Base-by-base conservation (phyloP, 2,329 filamentous ascomycete genomes). In the Xylaria sp. region DNA sequence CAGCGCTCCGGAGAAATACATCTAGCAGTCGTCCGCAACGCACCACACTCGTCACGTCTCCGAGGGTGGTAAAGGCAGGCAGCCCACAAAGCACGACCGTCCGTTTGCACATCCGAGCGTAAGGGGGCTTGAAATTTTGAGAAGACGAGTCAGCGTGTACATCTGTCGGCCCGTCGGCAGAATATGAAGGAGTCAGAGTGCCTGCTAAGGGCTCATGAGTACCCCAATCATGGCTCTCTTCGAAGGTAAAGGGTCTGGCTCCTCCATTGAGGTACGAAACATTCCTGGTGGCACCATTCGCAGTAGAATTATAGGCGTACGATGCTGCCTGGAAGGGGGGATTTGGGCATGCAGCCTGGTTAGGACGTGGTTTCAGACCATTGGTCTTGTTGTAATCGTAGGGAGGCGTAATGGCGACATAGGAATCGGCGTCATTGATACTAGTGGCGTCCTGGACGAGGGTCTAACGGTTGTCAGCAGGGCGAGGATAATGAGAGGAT, bases 21-120 rank as follows among this genome's bases (percentile, higher is more conserved):
- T 94, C 91, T 12, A 94, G 79, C 12, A 97, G 74, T 71, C 87
- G 84, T 1, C 93, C 93, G 28, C 93, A 93, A 67, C 90, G 89
- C 61, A 96, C 81, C 12, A 86, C 85, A 25, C 85, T 84, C 2
- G 87, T 85, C 68, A 96, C 81, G 71, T 96, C 92, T 56, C 84
- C 84, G 75, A 92, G 88, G 0, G 89, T 91, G 15, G 86, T 87
- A 2, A 82, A 83, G 5, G 90, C 86, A 0, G 90, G 82, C 0
- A 96, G 83, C 67, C 90, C 89, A 44, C 81, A 81, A 59, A 95
- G 82, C 25, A 88, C 81, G 25, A 97, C 72, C 0, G 91, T 92
- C 58, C 91, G 85, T 25, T 77, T 80, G 58, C 82, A 82, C 37
- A 79, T 76, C 41, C 80, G 78, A 66, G 84, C 78, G 63, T 77